Base-by-base conservation (phyloP, 108 stramenopile genomes). In the Stephanodiscus triporus region DNA sequence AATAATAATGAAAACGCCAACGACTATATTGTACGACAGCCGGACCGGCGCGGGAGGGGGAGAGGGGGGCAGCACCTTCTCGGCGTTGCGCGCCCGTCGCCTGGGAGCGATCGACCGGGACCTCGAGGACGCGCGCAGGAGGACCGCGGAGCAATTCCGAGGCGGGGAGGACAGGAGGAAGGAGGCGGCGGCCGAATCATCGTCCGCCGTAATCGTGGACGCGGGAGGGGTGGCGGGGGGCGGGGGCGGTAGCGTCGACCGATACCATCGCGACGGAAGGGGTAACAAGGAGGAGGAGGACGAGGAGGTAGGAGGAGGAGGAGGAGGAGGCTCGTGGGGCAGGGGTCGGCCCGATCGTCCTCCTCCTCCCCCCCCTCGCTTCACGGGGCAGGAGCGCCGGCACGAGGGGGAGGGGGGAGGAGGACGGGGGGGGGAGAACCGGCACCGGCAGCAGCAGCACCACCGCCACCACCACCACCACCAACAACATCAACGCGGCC, bases 21-120 rank as follows among this genome's bases (percentile, higher is more conserved):
- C n/a, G n/a, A n/a, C n/a, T n/a, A n/a, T n/a, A n/a, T n/a, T n/a
- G n/a, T n/a, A n/a, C n/a, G n/a, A n/a, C n/a, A n/a, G n/a, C n/a
- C n/a, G n/a, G n/a, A n/a, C n/a, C n/a, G n/a, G n/a, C n/a, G n/a
- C n/a, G n/a, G n/a, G n/a, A n/a, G n/a, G 29, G 23, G 73, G 42
- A 34, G 70, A 53, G 58, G 42, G 58, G 20, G 68, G 58, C 0
- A 65, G 45, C 30, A 65, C 69, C 42, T 81, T 78, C 40, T 70
- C 76, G 63, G 76, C 61, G 40, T 58, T 77, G 51, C 76, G 55
- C 63, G 76, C 76, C 16, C 64, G 64, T 38, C 53, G 80, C 5
- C 55, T 48, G 36, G 76, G 70, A 11, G 70, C 63, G 38, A 56
- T 77, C 63, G 68, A 77, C 34, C 47, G 65, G 23, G 80, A 78